Base-by-base conservation (phyloP, 2,329 filamentous ascomycete genomes). In the Phyllosticta capitalensis region DNA sequence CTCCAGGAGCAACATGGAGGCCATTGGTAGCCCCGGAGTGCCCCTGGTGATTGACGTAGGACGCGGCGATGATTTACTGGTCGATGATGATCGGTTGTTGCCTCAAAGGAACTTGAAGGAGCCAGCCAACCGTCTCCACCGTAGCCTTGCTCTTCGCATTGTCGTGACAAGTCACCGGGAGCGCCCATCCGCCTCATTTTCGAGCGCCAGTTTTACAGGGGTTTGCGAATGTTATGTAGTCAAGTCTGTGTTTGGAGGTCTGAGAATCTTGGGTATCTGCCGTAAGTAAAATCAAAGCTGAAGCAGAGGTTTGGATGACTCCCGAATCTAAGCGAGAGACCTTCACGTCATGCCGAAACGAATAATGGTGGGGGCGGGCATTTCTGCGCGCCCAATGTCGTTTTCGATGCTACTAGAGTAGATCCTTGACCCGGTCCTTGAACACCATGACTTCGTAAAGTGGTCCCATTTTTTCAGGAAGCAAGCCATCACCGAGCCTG, bases 361-460 rank as follows among this genome's bases (percentile, higher is more conserved):
- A 54, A 49, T 45, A 14, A n/a, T n/a, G 38, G 2, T 45, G 7
- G 38, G 14, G 14, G 38, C 38, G 38, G 17, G 17, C 38, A 45
- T 45, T n/a, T 45, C 38, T n/a, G 14, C 38, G 24, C 58, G 48
- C 49, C 33, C 1, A 22, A 20, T 56, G 54, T 56, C 58, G 33
- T 56, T 60, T 49, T 50, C 49, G 21, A 60, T 60, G 38, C 49
- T 60, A 54, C 49, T 24, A 10, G 52, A 54, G 22, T 26, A 54
- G 54, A 54, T 56, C 53, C 54, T 56, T 50, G 38, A 52, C 49
- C 54, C 48, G 58, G 58, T 26, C 58, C 58, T 53, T 56, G 54
- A 60, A 60, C 54, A 60, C 58, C 58, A 54, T 60, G 54, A 56
- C 30, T 56, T 60, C 58, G 56, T 60, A 54, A 60, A 49, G 52